Evolutionary conservation across 257 asterid genomes (phyloP).

Genomic region (Ilex aquifolium): DNA sequence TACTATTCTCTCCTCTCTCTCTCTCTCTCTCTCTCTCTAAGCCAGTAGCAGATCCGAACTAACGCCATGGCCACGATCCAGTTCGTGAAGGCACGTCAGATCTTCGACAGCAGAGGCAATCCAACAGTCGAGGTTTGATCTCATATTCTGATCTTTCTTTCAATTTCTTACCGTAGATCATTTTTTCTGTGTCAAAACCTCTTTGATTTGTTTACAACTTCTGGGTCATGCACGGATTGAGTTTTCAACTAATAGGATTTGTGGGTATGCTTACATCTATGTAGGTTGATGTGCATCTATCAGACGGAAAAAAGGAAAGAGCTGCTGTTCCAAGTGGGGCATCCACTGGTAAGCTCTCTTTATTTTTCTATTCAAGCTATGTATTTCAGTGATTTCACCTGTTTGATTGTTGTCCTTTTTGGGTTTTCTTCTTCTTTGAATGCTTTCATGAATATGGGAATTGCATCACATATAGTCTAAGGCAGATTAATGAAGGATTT

Average conservation of each 20-base stretch:
- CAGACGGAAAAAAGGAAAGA: not conserved
- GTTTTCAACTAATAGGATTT: too few relatives aligned
- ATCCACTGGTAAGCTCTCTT: not conserved
- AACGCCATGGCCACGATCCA: conserved; percentile 51
- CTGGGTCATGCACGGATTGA: not conserved
- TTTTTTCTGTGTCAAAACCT: not conserved
- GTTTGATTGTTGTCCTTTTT: not conserved
- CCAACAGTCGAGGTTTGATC: conserved; percentile 75
- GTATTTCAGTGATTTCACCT: not conserved
- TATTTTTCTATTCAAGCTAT: not conserved
- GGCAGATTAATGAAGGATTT: not conserved
- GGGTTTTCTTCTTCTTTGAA: not conserved
- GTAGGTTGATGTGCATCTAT: not conserved
- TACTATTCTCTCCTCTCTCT: too few relatives aligned
- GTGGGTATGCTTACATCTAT: not conserved
- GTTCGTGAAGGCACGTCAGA: conserved; percentile 68
- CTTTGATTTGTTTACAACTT: not conserved
- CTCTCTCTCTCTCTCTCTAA: not conserved
- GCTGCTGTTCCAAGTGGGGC: conserved; percentile 6
- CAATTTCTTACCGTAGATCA: not conserved
- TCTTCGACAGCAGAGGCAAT: conserved; percentile 88
- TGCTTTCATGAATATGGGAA: not conserved
- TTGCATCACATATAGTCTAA: not conserved
- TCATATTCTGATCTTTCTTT: not conserved
- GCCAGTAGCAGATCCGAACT: conserved; percentile 14